These are phyloP conservation scores for Ashbya aceris DNA, from an alignment of 1,139 yeast species.

Conservation along the genomic window DNA sequence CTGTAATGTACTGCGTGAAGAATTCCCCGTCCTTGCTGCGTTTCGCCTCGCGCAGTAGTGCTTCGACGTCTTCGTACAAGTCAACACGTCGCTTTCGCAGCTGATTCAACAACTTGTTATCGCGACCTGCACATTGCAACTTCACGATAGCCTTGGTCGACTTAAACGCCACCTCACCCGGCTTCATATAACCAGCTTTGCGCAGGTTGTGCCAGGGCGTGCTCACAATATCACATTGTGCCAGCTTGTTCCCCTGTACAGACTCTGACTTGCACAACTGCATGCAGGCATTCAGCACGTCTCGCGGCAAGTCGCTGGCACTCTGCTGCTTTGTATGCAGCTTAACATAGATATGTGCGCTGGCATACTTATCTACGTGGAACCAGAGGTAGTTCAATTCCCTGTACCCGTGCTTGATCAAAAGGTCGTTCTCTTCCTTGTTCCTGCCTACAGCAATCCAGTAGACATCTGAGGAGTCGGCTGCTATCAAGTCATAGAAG, in stretches of 20 bases:
- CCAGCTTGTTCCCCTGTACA: conserved; percentile 66
- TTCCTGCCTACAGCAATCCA: conserved; percentile 55
- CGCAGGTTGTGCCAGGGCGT: conserved; percentile 71
- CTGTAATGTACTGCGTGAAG: conserved; percentile 14
- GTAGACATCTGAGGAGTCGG: conserved; percentile 12
- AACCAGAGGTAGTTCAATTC: conserved; percentile 61
- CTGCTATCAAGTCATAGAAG: conserved; percentile 22
- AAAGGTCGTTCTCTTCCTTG: conserved; percentile 64
- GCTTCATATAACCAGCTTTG: conserved; percentile 67
- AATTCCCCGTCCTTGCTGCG: conserved; percentile 24
- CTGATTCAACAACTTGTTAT: conserved; percentile 55
- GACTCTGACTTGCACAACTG: conserved; percentile 77
- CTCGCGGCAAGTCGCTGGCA: conserved; percentile 44
- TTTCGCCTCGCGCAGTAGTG: conserved; percentile 23
- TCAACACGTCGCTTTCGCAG: conserved; percentile 61
- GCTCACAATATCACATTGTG: conserved; percentile 59
- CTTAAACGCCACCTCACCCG: conserved; percentile 74
- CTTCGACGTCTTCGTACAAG: conserved; percentile 36
- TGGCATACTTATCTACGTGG: conserved; percentile 71
- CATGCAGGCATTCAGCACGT: conserved; percentile 50
- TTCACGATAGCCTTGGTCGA: conserved; percentile 47
- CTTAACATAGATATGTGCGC: conserved; percentile 74
- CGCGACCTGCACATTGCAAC: conserved; percentile 47
- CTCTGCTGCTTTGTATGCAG: conserved; percentile 38
- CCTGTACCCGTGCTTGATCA: conserved; percentile 61